A percentile compares a stretch with the other conserved stretches of the same genome.
These are phyloP conservation scores for Plectosphaerella cucumerina DNA, from an alignment of 2,329 filamentous ascomycete species.

Conservation along the genomic window DNA sequence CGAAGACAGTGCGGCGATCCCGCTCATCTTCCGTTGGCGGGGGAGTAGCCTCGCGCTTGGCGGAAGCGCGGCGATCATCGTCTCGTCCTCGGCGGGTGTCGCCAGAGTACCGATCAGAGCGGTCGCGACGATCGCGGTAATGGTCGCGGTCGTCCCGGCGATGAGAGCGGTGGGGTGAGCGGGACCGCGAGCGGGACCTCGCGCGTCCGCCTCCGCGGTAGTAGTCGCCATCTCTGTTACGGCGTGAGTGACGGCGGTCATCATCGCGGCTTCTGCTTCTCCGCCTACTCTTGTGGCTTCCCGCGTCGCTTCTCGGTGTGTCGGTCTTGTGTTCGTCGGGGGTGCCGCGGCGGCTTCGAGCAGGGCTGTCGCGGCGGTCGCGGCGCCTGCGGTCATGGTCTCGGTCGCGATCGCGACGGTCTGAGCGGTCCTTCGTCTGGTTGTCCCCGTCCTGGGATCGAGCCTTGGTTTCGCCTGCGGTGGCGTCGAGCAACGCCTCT, in stretches of 20 bases:
- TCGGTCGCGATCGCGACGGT: conserved; percentile 39
- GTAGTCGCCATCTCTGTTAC: conserved; percentile 70
- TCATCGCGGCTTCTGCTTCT: conserved; percentile 76
- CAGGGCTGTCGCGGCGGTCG: conserved; percentile 52
- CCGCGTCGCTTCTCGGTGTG: conserved; percentile 70
- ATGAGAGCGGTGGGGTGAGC: conserved; percentile 62
- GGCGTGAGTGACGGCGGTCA: conserved; percentile 69
- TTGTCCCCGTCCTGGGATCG: conserved; percentile 49
- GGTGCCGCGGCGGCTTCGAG: conserved; percentile 41
- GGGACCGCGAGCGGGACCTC: conserved; percentile 64
- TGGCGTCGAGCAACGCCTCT: conserved; percentile 85
- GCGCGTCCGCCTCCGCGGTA: conserved; percentile 47
- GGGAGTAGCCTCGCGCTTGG: conserved; percentile 54
- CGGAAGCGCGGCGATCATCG: conserved; percentile 34
- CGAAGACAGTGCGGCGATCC: conserved; percentile 94
- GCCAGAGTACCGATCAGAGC: conserved; percentile 26
- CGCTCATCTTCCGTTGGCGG: conserved; percentile 91
- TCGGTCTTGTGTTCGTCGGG: conserved; percentile 56
- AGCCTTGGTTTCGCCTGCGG: conserved; percentile 58
- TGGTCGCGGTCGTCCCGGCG: conserved; percentile 48
- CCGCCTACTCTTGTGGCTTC: conserved; percentile 77
- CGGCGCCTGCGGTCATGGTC: conserved; percentile 45
- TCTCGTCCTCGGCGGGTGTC: conserved; percentile 52
- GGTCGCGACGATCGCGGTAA: conserved; percentile 51
- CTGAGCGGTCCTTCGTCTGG: conserved; percentile 47